Conservation (phyloP, 768 basidiomycete species). For the Dioszegia hungarica region DNA sequence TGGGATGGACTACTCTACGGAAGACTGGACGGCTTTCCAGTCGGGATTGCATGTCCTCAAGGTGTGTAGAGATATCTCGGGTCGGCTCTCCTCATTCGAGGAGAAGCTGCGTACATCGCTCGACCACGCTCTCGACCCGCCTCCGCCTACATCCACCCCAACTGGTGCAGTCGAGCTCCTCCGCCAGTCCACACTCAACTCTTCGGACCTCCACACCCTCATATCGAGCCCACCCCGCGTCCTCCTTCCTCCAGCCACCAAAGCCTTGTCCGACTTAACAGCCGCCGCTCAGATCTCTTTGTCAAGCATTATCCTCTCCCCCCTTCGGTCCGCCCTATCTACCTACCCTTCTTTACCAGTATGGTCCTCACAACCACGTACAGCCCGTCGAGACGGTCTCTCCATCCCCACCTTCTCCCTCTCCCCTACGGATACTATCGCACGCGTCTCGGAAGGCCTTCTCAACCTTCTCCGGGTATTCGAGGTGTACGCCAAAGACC, state of each 20-base stretch:
- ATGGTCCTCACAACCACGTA: slow-evolving; percentile 62
- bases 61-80: slow-evolving; percentile 67
- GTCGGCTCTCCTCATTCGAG: slow-evolving; percentile 68
- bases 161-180: slow-evolving; percentile 66
- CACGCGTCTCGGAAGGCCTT: slow-evolving; percentile 86
- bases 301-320: slow-evolving; percentile 77
- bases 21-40: slow-evolving; percentile 88
- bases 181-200: slow-evolving; percentile 75
- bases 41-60: slow-evolving; percentile 73
- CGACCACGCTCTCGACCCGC: slow-evolving; percentile 53
- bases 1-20: slow-evolving; percentile 69
- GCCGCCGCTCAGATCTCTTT: slow-evolving; percentile 69
- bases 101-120: slow-evolving; percentile 59
- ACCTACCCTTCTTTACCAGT: slow-evolving; percentile 64
- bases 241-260: slow-evolving; percentile 6
- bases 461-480: slow-evolving; percentile 88
- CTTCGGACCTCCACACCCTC: slow-evolving; percentile 61
- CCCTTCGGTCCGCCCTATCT: slow-evolving; percentile 67
- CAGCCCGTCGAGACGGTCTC: slow-evolving; percentile 54
- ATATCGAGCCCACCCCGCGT: slow-evolving; percentile 13
- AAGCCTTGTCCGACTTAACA: slow-evolving; percentile 52
- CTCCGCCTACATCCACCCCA: slow-evolving; percentile 53
- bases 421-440: slow-evolving; percentile 80
- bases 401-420: slow-evolving; percentile 87
- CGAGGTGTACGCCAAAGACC: slow-evolving; percentile 85